phyloP scores from a whole-genome alignment of 140 eudicot genomes.

The Erigeron philadelphicus region DNA sequence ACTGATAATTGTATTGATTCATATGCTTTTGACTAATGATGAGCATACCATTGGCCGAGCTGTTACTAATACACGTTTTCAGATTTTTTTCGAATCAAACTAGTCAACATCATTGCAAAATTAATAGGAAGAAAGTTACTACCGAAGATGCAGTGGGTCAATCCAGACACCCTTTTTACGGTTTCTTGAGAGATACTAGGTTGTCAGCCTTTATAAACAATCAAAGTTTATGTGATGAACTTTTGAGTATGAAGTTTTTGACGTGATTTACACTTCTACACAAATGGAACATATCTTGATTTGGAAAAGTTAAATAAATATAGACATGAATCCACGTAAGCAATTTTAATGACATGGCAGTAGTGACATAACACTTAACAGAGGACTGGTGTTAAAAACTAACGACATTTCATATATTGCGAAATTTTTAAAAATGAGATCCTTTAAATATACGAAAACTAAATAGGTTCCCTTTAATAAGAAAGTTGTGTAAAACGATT shows the following conservation, averaged over 20 bases:
- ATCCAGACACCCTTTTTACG: slow-evolving; percentile 34
- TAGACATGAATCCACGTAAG: slow-evolving; percentile 58
- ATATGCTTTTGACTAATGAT: slow-evolving; percentile 70
- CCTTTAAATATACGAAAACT: too few species aligned
- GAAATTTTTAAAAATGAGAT: too few species aligned
- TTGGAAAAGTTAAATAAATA: slow-evolving; percentile 65
- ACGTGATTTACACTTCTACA: slow-evolving; percentile 32
- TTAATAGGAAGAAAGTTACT: slow-evolving; percentile 70
- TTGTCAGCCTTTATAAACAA: slow-evolving; percentile 20
- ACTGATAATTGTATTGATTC: slow-evolving; percentile 29
- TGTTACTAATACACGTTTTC: slow-evolving; percentile 59
- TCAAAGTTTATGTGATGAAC: slow-evolving; percentile 7
- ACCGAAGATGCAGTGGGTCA: slow-evolving; percentile 52
- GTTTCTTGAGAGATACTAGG: slow-evolving; percentile 85
- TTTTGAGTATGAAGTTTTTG: slow-evolving; percentile 16
- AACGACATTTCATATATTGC: too few species aligned
- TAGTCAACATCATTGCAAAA: slow-evolving; percentile 72
- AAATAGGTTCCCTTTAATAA: too few species aligned
- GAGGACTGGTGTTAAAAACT: too few species aligned
- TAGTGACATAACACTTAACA: too few species aligned
- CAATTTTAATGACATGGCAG: too few species aligned
- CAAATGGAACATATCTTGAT: slow-evolving; percentile 84
- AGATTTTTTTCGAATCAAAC: slow-evolving; percentile 58
- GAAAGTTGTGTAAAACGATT: too few species aligned
- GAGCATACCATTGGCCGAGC: slow-evolving; percentile 74